Percentiles rank a stretch among this genome's conserved stretches.
These are phyloP conservation scores for Begonia masoniana DNA, from an alignment of 306 rosid genomes.

Conservation along the genomic window DNA sequence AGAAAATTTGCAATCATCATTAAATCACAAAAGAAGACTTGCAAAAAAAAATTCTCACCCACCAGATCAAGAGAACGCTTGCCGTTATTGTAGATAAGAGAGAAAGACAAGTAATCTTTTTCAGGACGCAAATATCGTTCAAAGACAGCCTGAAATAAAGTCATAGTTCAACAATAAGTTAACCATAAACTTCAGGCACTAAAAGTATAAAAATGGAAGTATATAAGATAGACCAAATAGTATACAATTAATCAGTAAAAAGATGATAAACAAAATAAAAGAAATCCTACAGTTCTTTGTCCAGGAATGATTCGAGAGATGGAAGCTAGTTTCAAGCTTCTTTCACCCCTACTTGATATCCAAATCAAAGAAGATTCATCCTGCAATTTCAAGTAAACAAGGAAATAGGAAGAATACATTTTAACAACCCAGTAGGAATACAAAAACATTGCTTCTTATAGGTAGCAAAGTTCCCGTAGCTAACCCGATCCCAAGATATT, in stretches of 20 bases:
- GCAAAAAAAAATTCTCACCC: conserved; percentile 17
- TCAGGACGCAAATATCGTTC: conserved; percentile 77
- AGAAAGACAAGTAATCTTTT: conserved; percentile 85
- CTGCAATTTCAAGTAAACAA: conserved; percentile 28
- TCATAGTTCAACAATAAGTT: conserved; percentile 2
- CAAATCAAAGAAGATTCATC: conserved; percentile 82
- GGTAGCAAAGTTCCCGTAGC: no score
- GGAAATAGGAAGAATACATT: conserved; percentile 12
- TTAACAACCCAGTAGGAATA: not conserved
- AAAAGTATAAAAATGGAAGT: conserved; percentile 4
- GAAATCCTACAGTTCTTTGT: conserved; percentile 87
- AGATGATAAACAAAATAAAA: conserved; percentile 2
- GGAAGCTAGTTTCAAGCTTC: conserved; percentile 68
- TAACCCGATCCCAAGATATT: no score
- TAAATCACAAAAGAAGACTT: conserved; percentile 1
- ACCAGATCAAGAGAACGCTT: conserved; percentile 94
- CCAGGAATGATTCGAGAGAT: conserved; percentile 87
- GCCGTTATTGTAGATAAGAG: conserved; percentile 81
- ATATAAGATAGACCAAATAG: conserved; percentile 2
- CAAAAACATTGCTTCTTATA: not conserved
- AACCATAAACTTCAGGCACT: conserved; percentile 8
- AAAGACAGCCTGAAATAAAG: conserved; percentile 63
- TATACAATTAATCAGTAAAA: conserved; percentile 4
- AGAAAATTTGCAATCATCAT: not conserved
- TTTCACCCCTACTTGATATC: conserved; percentile 78